Base-by-base conservation (phyloP, 2,329 filamentous ascomycete species). In the Exophiala sp. region DNA sequence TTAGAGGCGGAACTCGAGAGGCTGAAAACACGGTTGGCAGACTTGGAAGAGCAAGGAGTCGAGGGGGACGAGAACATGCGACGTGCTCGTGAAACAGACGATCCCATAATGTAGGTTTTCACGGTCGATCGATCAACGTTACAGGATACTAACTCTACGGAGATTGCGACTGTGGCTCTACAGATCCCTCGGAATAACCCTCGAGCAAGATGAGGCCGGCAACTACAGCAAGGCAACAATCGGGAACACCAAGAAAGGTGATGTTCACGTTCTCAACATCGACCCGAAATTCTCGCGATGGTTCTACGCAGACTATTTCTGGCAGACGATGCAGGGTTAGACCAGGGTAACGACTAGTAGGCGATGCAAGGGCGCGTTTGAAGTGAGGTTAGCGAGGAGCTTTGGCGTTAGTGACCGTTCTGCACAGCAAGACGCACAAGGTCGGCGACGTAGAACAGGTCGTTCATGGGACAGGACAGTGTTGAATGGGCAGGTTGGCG, bases 251-350 rank as follows among this genome's bases (percentile, higher is more conserved):
- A 78, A 81, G 58, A 91, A 89, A 72, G 90, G 89, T 7, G 90
- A 97, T 66, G 88, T 97, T 44, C 88, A 95, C 66, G 87, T 97
- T 43, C 84, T 98, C 53, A 95, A 95, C 63, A 83, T 98, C 66
- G 90, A 97, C 62, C 83, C 86, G 62, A 95, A 93, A 71, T 90
- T 95, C 67, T 91, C 87, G 51, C 79, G 83, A 55, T 91, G 86
- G 67, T 96, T 94, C 65, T 95, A 96, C 64, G 88, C 90, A 18
- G 94, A 95, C 63, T 95, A 95, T 67, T 94, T 97, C 65, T 98
- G 93, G 93, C 79, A 88, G 63, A 91, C 83, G 23, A 75, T 96
- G 66, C 94, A 73, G 67, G 67, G 65, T 2, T 62, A 50, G 54
- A 27, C 23, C 3, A 7, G 37, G 42, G 13, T 9, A 8, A 23